Conservation (phyloP, 352 stramenopile genomes). For the Pythium guiyangense region DNA sequence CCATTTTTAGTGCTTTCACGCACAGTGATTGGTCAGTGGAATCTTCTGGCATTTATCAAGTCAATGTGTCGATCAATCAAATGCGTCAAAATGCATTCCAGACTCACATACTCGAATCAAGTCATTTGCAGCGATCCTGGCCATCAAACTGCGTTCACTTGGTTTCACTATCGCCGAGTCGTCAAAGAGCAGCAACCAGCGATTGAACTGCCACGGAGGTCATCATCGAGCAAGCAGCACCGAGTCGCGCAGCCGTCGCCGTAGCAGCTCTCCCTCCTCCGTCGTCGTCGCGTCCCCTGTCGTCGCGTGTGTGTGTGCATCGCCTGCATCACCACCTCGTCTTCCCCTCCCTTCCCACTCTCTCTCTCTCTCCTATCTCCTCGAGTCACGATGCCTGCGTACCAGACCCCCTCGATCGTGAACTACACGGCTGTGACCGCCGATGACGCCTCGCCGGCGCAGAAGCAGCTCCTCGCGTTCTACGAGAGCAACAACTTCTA, state of each 20-base stretch:
- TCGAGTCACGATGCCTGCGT: constrained; percentile 38
- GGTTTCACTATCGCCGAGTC: too few relatives aligned
- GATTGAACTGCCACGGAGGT: constrained; percentile 1
- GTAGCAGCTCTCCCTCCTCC: background rate
- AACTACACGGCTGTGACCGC: constrained; percentile 45
- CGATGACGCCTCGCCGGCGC: constrained; percentile 32
- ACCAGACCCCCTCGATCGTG: constrained; percentile 57
- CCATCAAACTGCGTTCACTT: too few relatives aligned
- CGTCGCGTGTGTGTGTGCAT: background rate
- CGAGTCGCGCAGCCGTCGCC: background rate
- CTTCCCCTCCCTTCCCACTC: background rate
- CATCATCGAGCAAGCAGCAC: background rate
- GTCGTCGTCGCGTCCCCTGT: too few relatives aligned
- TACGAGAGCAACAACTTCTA: constrained; percentile 48
- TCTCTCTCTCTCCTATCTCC: constrained; percentile 8
- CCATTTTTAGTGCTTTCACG: too few relatives aligned
- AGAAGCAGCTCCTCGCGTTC: constrained; percentile 52
- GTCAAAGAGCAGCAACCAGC: background rate
- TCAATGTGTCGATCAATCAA: too few relatives aligned
- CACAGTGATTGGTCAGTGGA: too few relatives aligned
- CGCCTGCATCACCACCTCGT: background rate
- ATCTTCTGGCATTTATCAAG: too few relatives aligned
- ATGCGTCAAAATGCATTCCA: too few relatives aligned
- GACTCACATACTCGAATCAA: too few relatives aligned
- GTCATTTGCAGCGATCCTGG: too few relatives aligned